Base-by-base conservation (phyloP, 768 basidiomycete genomes). In the Exsudoporus frostii region DNA sequence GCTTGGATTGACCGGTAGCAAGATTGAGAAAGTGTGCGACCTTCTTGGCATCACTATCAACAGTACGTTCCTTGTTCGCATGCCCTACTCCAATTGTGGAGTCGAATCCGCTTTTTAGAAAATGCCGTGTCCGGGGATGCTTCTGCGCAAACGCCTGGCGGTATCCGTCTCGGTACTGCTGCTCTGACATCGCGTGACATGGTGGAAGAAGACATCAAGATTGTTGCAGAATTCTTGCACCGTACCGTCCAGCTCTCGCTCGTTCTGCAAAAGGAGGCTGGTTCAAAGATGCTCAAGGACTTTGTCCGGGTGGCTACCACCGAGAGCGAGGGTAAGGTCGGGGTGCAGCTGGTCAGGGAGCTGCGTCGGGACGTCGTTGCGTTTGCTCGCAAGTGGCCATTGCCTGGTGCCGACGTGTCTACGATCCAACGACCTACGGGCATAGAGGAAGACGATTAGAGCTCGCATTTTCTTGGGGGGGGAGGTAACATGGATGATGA, bases 21-120 rank as follows among this genome's bases (percentile, higher is more conserved):
- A 98, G 75, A 85, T 99, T 53, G 96, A 98, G 80, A 98, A 97
- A 79, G 84, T 99, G 62, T 97, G 97, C 72, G 96, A 98, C 70
- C 79, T 97, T 46, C 84, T 92, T 71, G 92, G 92, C 53, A 97
- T 98, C 70, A 98, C 95, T 30, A 92, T 98, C 74, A 93, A 94
- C 78, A 93, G 90, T 92, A 60, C 62, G 88, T 73, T 29, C 3
- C 32, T 44, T 24, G 14, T 49, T 45, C 27, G 5, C 34, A 36
- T 17, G 37, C 3, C 22, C 46, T 44, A 15, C 58, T 42, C 45
- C 51, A 33, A 10, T n/a, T 17, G 22, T 38, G 4, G 29, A 43
- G 11, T 51, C 14, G 20, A 22, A 15, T n/a, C 25, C 24, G 10
- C 20, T 43, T 14, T 43, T 34, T 62, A 90, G 90, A 98, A 76